Percentiles rank a stretch among this genome's conserved stretches.
Evolutionary conservation across 345 rosid genomes (phyloP).

Genomic region (Salix caprea): DNA sequence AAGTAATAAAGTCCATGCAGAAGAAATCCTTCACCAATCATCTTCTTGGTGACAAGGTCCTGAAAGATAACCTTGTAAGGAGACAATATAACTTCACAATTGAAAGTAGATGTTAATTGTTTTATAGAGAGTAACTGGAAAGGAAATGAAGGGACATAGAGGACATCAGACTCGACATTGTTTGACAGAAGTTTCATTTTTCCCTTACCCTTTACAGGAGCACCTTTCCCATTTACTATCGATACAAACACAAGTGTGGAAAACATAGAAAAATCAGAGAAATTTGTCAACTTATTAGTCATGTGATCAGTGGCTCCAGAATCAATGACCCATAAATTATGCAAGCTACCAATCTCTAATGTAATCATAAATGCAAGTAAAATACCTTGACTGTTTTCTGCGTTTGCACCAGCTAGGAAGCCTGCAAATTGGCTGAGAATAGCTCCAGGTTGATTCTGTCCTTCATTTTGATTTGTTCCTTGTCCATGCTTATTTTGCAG

Average conservation of each 20-base stretch:
- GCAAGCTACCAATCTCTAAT: not conserved
- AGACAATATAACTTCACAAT: no score
- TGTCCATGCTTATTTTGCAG: not conserved
- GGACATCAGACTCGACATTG: no score
- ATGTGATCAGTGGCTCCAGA: not conserved
- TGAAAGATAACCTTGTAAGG: not conserved
- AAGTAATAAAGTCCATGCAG: not conserved
- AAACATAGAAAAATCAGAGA: not conserved
- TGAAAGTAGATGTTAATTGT: no score
- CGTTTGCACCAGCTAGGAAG: not conserved
- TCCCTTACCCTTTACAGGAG: not conserved
- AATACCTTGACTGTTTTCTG: not conserved
- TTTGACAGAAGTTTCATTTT: not conserved
- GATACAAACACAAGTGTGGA: not conserved
- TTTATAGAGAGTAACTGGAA: no score
- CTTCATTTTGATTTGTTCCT: not conserved
- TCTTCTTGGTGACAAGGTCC: no score
- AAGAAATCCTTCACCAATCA: not conserved
- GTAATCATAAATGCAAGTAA: no score
- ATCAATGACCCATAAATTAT: not conserved
- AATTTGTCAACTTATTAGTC: not conserved
- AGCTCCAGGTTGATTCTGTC: fast-evolving
- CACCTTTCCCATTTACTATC: not conserved
- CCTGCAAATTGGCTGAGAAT: not conserved
- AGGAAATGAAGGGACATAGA: no score